Evolutionary conservation across 2,329 filamentous ascomycete genomes (phyloP), one percentile per base, ranked within the genome.

Genomic region (Pseudocercospora vitis): DNA sequence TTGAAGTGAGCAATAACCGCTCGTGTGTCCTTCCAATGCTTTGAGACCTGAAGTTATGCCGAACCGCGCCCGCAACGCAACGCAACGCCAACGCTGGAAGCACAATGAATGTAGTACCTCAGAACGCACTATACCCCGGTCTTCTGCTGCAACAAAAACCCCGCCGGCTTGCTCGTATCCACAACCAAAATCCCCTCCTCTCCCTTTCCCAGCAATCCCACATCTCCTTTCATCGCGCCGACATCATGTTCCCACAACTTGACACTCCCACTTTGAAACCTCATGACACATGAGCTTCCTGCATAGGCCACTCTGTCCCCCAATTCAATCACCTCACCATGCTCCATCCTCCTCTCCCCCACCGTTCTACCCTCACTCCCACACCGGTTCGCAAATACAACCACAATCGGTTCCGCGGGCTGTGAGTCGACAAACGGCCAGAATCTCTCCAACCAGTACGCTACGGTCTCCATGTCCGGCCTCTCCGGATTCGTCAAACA

Each of bases 381-480:
- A 24, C 79, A 81, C 2, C 88, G 78, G 66, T 94, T 92, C 39
- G 82, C 83, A 58, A 91, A 79, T 0, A 91, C 77, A 0, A 91
- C 76, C 31, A 88, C 81, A 14, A 87, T 78, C 52, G 89, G 85
- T 0, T 81, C 78, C 0, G 75, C 63, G 0, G 50, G 48, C 45
- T 57, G 62, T 6, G 57, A 63, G 29, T 73, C 71, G 1, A 77
- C 65, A 33, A 78, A 62, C 0, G 88, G 88, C 51, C 87, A 83
- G 3, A 92, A 76, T 0, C 89, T 79, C 14, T 82, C 79, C 0
- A 89, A 74, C 89, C 88, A 92, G 63, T 92, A 92, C 0, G 81
- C 80, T 7, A 92, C 67, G 0, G 87, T 90, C 19, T 88, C 82
- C 71, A 88, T 78, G 59, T 91, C 88, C 0, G 87, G 86, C 46